Evolutionary conservation across 306 rosid genomes (phyloP), one percentile per base, ranked within the genome.

Genomic region (Sindora glabra): DNA sequence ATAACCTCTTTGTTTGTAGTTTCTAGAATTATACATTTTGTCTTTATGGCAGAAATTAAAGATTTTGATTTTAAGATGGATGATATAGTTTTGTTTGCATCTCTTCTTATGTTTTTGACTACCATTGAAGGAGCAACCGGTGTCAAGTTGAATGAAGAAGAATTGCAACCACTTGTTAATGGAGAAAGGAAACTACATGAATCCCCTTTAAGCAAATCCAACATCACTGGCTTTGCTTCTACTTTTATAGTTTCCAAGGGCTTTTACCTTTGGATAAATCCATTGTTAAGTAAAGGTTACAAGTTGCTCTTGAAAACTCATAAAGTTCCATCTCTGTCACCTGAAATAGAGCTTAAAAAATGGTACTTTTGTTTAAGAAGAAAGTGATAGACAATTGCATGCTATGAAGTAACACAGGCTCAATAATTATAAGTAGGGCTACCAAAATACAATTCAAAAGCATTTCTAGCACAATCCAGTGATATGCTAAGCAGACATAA

Each of bases 221-320:
- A 73, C 18, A 81, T 78, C 64, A 78, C 84, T 59, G 89, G 66
- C 8, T 92, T 79, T 75, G 94, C 98, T 54, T 83, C 98, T 3
- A 96, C 96, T 70, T 85, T 95, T 34, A 10, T 64, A 1, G 26
- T 78, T 11, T 86, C 95, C 8, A 92, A 73, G 67, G 83, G 89
- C 23, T 84, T 88, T 49, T 88, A 92, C 96, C 30, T 83, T 55
- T 92, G 98, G 98, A 70, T 92, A 75, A 92, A 92, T 65, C 98
- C 98, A 17, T 68, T 92, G 66, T 74, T 92, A 61, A 79, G 74
- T 15, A 81, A 83, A 79, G 98, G 98, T 47, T 83, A 88, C 64
- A 37, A 46, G 13, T 59, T 88, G 2, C 94, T 95, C 0, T 69
- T 92, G 25, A 80, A 59, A 27, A 64, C 82, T 7, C 90, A 92